Conservation (phyloP, 305 asterid species). For the Fraxinus albicans region DNA sequence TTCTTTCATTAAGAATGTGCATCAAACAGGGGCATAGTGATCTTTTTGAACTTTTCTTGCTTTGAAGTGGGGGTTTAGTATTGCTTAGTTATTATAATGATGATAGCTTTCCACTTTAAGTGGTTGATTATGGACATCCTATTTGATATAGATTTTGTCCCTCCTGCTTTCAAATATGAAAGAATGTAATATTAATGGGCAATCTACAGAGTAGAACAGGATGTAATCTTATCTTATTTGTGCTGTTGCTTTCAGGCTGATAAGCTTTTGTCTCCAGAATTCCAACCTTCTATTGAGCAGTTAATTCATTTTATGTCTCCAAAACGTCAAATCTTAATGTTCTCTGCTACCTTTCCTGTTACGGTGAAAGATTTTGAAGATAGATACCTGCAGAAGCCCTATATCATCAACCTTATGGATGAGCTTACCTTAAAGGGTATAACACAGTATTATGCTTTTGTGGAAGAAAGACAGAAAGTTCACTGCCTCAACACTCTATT, state of each 20-base stretch:
- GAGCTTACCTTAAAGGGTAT: constrained; percentile 98
- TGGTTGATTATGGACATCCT: constrained; percentile 11
- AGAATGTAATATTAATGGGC: constrained; percentile 10
- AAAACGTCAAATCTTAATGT: constrained; percentile 87
- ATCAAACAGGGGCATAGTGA: neutral
- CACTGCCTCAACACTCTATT: constrained; percentile 94
- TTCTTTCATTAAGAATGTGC: too few species aligned
- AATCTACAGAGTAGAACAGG: constrained; percentile 1
- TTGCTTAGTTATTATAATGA: neutral
- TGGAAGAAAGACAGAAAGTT: constrained; percentile 95
- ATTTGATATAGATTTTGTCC: constrained; percentile 17
- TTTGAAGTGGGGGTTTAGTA: neutral
- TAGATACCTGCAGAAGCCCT: constrained; percentile 71
- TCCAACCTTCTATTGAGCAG: constrained; percentile 88
- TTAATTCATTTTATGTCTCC: constrained; percentile 61
- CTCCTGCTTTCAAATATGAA: constrained; percentile 10
- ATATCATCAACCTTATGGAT: constrained; percentile 88
- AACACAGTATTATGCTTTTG: constrained; percentile 91
- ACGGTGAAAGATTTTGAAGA: constrained; percentile 89
- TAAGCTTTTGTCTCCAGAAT: constrained; percentile 93
- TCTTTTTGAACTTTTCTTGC: neutral
- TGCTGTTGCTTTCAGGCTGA: constrained; percentile 69
- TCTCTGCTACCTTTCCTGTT: constrained; percentile 93
- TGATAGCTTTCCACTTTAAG: constrained; percentile 9
- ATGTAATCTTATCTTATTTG: constrained; percentile 11